Conservation (phyloP, 345 rosid genomes). For the thale cress (Arabidopsis thaliana) region DNA sequence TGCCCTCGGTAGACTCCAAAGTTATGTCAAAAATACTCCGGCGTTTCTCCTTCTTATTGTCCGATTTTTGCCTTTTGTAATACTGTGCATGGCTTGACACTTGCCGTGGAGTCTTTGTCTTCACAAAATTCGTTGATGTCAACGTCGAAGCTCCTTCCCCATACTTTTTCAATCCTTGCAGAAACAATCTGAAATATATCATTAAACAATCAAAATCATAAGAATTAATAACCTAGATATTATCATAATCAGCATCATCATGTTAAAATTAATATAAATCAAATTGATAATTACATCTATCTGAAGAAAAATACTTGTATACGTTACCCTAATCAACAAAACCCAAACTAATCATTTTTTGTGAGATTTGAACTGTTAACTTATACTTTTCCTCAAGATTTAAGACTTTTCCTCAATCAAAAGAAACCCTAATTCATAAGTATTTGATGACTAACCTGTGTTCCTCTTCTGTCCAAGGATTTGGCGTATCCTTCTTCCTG, state of each 20-base stretch:
- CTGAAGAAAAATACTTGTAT: too few relatives aligned
- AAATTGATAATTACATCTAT: too few relatives aligned
- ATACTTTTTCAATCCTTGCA: slow-evolving; percentile 48
- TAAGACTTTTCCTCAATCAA: too few relatives aligned
- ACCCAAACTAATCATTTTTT: too few relatives aligned
- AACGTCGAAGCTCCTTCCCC: slow-evolving; percentile 75
- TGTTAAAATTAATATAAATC: too few relatives aligned
- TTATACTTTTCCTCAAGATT: too few relatives aligned
- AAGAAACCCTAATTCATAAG: too few relatives aligned
- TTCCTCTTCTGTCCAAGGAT: slow-evolving; percentile 38
- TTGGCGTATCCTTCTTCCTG: slow-evolving; percentile 54
- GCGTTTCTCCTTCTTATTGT: slow-evolving; percentile 58
- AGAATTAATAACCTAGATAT: too few relatives aligned
- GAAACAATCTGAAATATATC: slow-evolving; percentile 52
- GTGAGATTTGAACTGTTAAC: too few relatives aligned
- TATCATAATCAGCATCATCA: too few relatives aligned
- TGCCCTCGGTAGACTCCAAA: slow-evolving; percentile 15
- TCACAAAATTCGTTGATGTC: slow-evolving; percentile 63
- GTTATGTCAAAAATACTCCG: slow-evolving; percentile 71
- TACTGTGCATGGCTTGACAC: slow-evolving; percentile 86
- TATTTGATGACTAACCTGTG: neutral
- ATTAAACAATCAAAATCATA: neutral
- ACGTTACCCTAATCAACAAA: neutral
- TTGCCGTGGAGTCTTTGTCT: slow-evolving; percentile 62
- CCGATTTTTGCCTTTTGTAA: slow-evolving; percentile 52